These are phyloP conservation scores for Arachnopeziza araneosa DNA, from an alignment of 2,329 filamentous ascomycete species.

Conservation along the genomic window DNA sequence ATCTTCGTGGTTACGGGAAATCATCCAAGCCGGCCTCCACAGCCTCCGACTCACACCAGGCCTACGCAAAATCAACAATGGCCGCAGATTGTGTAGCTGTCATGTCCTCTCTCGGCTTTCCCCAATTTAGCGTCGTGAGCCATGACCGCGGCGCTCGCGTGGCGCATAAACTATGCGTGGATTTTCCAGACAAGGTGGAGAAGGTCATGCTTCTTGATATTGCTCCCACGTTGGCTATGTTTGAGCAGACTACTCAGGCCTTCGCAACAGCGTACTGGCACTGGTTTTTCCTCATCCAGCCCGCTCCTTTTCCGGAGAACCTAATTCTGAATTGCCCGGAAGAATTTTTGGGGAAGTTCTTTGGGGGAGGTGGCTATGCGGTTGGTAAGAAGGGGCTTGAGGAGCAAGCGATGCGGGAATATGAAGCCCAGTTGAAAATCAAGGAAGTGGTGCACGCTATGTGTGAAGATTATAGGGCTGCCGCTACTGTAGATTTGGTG, in stretches of 20 bases:
- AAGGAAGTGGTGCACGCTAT: conserved; percentile 40
- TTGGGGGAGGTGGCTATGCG: conserved; percentile 15
- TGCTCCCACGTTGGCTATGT: conserved; percentile 50
- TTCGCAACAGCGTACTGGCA: conserved; percentile 50
- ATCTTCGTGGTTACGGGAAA: conserved; percentile 45
- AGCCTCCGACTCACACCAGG: not conserved
- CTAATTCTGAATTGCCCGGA: conserved; percentile 36
- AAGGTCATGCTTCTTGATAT: conserved; percentile 46
- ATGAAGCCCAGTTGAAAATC: conserved; percentile 28
- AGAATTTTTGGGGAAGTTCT: conserved; percentile 36
- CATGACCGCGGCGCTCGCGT: conserved; percentile 54
- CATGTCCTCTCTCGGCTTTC: conserved; percentile 39
- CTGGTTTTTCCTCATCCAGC: conserved; percentile 55
- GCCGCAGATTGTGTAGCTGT: conserved; percentile 40
- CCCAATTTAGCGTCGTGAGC: conserved; percentile 42
- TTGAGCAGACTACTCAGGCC: conserved; percentile 35
- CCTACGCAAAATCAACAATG: conserved; percentile 45
- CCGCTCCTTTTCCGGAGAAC: conserved; percentile 44
- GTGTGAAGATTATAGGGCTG: conserved; percentile 52
- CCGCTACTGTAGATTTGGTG: conserved; percentile 46
- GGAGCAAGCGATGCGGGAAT: conserved; percentile 10
- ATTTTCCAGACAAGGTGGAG: conserved; percentile 28
- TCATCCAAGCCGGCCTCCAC: conserved; percentile 5
- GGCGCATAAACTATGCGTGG: conserved; percentile 48
- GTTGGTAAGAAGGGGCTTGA: not conserved